Evolutionary conservation across 2,329 filamentous ascomycete genomes (phyloP), one percentile per base, ranked within the genome.

Genomic region (Monilinia polystroma): DNA sequence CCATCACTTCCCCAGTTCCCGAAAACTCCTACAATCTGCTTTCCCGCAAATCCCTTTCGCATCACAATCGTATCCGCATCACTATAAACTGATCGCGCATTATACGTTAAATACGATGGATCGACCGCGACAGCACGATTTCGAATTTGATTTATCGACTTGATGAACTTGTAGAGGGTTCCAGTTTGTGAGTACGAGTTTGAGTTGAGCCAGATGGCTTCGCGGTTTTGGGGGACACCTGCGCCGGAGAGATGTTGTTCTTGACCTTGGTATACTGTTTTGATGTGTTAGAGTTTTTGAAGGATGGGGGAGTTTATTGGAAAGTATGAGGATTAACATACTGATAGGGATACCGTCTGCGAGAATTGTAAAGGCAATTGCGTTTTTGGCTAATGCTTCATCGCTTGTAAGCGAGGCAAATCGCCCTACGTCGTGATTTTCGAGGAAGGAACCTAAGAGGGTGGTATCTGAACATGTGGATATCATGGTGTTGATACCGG

Each of bases 261-360:
- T 74, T 84, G 81, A 20, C 83, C 83, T 67, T 83, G 76, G 70
- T 85, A 85, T 54, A 84, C 73, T 74, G 4, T 35, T 35, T 35
- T 35, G 4, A 35, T 35, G 4, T 6, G 32, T 35, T 35, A 35
- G 32, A 35, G 32, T 35, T 8, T 35, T 35, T 35, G 32, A 35
- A 20, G 54, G 23, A n/a, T 32, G 11, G 7, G 20, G 4, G 14
- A 8, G 20, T 11, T 49, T 49, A 10, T 43, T 54, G 6, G 12
- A 8, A 38, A 47, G 38, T 12, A 47, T 23, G 41, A 20, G 16
- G 23, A 16, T 2, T 1, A 18, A 66, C 68, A 55, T 68, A 74
- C 73, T 69, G 70, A 85, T 83, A 0, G 83, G 83, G 29, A 85
- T 81, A 20, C 83, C 83, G 69, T 84, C 80, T 23, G 75, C 72